Conservation (phyloP, 164 flowering plant species). For the Tetrastigma voinierianum region DNA sequence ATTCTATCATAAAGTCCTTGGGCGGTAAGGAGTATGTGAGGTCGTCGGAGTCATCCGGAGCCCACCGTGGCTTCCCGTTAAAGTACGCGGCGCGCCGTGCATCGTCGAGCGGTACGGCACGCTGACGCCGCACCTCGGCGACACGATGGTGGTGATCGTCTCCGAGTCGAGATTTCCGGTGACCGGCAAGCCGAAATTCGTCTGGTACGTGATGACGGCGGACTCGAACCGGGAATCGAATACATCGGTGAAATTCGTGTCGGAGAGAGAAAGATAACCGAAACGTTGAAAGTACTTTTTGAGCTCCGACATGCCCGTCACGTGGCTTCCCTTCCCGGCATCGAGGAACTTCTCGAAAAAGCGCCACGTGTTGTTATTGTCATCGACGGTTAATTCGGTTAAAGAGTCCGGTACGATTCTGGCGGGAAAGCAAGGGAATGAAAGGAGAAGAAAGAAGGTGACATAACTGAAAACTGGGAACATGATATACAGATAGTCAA, state of each 20-base stretch:
- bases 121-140: conserved; percentile 68
- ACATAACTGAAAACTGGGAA: conserved; percentile 23
- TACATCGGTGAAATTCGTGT: conserved; percentile 37
- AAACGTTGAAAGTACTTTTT: conserved; percentile 60
- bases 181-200: conserved; percentile 42
- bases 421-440: conserved; percentile 25
- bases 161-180: conserved; percentile 55
- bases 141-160: conserved; percentile 42
- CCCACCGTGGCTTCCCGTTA: conserved; percentile 53
- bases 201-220: conserved; percentile 63
- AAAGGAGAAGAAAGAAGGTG: conserved; percentile 10
- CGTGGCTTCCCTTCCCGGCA: conserved; percentile 37
- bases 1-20: conserved; percentile 21
- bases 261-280: conserved; percentile 59
- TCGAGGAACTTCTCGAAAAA: conserved; percentile 42
- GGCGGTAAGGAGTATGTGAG: conserved; percentile 59
- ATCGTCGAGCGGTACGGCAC: conserved; percentile 10
- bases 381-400: conserved; percentile 19
- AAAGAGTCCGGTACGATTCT: conserved; percentile 17
- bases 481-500: conserved; percentile 15
- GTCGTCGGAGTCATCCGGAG: conserved; percentile 17
- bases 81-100: conserved; percentile 48
- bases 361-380: conserved; percentile 34
- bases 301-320: conserved; percentile 51
- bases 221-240: conserved; percentile 54